Evolutionary conservation across 2,329 filamentous ascomycete genomes (phyloP).

Genomic region (Dothideomycetes sp.): DNA sequence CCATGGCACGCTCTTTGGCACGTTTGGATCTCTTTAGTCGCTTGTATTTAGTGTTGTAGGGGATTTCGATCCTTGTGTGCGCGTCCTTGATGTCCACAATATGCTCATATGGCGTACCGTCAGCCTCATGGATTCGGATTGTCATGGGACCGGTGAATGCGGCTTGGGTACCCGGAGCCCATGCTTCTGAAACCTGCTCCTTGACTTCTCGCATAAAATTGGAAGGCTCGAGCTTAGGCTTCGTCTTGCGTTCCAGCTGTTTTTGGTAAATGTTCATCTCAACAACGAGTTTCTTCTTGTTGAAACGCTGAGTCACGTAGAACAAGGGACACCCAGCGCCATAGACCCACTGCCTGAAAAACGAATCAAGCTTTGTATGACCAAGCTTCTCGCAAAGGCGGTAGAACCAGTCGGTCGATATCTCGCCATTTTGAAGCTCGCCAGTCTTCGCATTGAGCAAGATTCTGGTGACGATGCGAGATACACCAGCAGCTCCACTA

Average conservation of each 20-base stretch:
- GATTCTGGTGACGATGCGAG: slow-evolving; percentile 75
- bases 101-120: slow-evolving; percentile 96
- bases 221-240: slow-evolving; percentile 55
- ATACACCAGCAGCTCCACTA: slow-evolving; percentile 73
- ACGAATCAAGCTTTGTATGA: slow-evolving; percentile 75
- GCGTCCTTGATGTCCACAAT: slow-evolving; percentile 92
- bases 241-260: slow-evolving; percentile 49
- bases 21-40: slow-evolving; percentile 80
- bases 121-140: slow-evolving; percentile 93
- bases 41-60: slow-evolving; percentile 99
- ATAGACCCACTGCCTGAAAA: slow-evolving; percentile 90
- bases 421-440: slow-evolving; percentile 58
- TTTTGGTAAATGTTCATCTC: slow-evolving; percentile 82
- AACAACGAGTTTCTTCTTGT: slow-evolving; percentile 93
- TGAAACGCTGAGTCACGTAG: slow-evolving; percentile 79
- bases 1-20: slow-evolving; percentile 67
- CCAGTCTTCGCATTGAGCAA: slow-evolving; percentile 80
- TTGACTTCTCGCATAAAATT: slow-evolving; percentile 80
- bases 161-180: slow-evolving; percentile 50
- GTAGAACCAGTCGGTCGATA: slow-evolving; percentile 70
- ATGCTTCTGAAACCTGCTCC: slow-evolving; percentile 63
- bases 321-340: slow-evolving; percentile 85
- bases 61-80: slow-evolving; percentile 79
- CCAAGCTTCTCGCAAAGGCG: slow-evolving; percentile 80
- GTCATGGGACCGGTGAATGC: slow-evolving; percentile 95